Conservation (phyloP, 352 stramenopile species). For the Phytophthora sojae region DNA sequence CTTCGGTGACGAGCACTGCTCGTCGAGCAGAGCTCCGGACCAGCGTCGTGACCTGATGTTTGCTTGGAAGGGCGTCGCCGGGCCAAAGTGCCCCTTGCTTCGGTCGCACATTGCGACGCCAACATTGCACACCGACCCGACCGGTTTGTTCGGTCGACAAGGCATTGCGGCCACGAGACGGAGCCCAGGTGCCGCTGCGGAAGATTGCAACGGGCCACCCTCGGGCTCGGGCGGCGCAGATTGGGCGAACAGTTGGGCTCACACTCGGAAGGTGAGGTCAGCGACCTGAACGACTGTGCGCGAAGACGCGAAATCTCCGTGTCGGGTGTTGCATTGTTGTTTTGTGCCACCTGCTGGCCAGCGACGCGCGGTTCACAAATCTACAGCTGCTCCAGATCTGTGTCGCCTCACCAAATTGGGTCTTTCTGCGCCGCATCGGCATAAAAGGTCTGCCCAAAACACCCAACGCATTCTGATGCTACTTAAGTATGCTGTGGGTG, state of each 20-base stretch:
- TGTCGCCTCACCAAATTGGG: conserved; percentile 6
- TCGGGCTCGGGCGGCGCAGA: conserved; percentile 6
- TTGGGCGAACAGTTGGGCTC: conserved; percentile 15
- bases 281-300: conserved; percentile 1
- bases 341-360: conserved; percentile 17
- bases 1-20: not conserved
- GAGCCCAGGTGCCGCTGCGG: conserved; percentile 24
- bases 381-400: conserved; percentile 1
- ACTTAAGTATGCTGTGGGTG: not conserved
- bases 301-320: conserved; percentile 3
- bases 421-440: not conserved
- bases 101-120: conserved; percentile 5
- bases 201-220: conserved; percentile 24
- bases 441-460: not conserved
- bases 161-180: conserved; percentile 19
- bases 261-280: conserved; percentile 4
- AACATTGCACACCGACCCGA: conserved; percentile 17
- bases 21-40: no score
- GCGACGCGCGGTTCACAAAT: not conserved
- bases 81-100: conserved; percentile 24
- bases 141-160: conserved; percentile 9
- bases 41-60: conserved; percentile 20
- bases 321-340: conserved; percentile 23
- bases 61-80: conserved; percentile 6
- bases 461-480: not conserved